Evolutionary conservation across 2,329 filamentous ascomycete species (phyloP).

Genomic region (Escovopsis sp.): DNA sequence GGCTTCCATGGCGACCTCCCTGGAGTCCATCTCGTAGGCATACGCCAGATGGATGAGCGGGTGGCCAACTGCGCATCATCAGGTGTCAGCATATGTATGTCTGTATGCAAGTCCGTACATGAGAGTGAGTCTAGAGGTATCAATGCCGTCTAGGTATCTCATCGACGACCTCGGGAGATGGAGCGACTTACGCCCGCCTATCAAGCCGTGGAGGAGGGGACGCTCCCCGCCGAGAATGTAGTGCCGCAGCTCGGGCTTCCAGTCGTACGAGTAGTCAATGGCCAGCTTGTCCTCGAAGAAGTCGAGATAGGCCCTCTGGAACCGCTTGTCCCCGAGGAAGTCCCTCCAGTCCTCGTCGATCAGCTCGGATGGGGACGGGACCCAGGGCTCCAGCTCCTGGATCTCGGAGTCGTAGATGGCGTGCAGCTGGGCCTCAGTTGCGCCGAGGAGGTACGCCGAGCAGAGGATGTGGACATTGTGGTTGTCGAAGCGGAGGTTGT

Average conservation of each 20-base stretch:
- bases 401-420: constrained; percentile 67
- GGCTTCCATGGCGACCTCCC: constrained; percentile 79
- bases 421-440: constrained; percentile 56
- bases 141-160: not conserved
- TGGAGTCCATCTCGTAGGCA: constrained; percentile 74
- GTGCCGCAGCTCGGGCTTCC: constrained; percentile 61
- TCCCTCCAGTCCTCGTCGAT: constrained; percentile 74
- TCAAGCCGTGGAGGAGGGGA: constrained; percentile 67
- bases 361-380: constrained; percentile 72
- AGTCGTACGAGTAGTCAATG: constrained; percentile 59
- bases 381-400: constrained; percentile 63
- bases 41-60: constrained; percentile 93
- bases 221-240: constrained; percentile 62
- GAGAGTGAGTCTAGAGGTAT: not conserved
- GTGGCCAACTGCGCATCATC: constrained; percentile 51
- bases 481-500: constrained; percentile 64
- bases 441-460: constrained; percentile 77
- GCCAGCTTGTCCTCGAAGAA: constrained; percentile 91
- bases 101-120: too few relatives aligned
- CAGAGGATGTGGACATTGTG: constrained; percentile 69
- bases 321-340: constrained; percentile 62
- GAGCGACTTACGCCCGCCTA: constrained; percentile 53
- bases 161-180: too few relatives aligned
- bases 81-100: constrained; percentile 8
- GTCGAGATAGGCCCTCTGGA: constrained; percentile 83